Conservation (phyloP, 441 rosid species). For the Lepidium campestre region DNA sequence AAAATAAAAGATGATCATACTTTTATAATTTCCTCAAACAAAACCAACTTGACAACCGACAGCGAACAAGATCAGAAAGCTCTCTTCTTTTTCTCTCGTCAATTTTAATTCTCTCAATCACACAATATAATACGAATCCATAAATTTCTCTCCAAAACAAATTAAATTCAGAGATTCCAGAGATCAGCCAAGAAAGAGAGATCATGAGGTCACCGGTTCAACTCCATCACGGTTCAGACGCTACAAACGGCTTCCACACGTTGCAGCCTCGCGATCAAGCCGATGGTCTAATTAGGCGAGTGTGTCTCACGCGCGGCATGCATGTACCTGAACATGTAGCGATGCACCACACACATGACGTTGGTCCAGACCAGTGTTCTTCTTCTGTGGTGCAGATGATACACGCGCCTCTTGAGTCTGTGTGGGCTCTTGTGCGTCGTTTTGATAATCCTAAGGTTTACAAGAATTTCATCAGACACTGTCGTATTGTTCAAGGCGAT, state of each 20-base stretch:
- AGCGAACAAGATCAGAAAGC: slow-evolving; percentile 26
- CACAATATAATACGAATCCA: slow-evolving; percentile 15
- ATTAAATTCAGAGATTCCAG: not conserved
- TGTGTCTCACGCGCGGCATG: slow-evolving; percentile 34
- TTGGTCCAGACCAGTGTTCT: slow-evolving; percentile 54
- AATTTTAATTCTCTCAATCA: not conserved
- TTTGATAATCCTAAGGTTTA: slow-evolving; percentile 72
- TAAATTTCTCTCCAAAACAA: not conserved
- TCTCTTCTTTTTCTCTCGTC: slow-evolving; percentile 4
- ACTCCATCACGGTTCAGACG: slow-evolving; percentile 24
- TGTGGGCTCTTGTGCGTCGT: slow-evolving; percentile 69
- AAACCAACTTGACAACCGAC: slow-evolving; percentile 37
- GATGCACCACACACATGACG: slow-evolving; percentile 41
- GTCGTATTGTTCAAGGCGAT: slow-evolving; percentile 54
- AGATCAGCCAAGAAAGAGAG: not conserved
- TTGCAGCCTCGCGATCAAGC: slow-evolving; percentile 18
- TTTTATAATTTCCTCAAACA: slow-evolving; percentile 3
- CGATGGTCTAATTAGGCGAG: slow-evolving; percentile 10
- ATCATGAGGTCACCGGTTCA: slow-evolving; percentile 28
- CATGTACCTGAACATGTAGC: slow-evolving; percentile 36
- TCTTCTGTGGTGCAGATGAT: slow-evolving; percentile 51
- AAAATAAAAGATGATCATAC: slow-evolving; percentile 12
- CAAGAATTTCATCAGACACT: slow-evolving; percentile 72
- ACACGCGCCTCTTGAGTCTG: slow-evolving; percentile 46
- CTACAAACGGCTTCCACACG: slow-evolving; percentile 26